Conservation (phyloP, 352 stramenopile species). For the Pythium chondricola region DNA sequence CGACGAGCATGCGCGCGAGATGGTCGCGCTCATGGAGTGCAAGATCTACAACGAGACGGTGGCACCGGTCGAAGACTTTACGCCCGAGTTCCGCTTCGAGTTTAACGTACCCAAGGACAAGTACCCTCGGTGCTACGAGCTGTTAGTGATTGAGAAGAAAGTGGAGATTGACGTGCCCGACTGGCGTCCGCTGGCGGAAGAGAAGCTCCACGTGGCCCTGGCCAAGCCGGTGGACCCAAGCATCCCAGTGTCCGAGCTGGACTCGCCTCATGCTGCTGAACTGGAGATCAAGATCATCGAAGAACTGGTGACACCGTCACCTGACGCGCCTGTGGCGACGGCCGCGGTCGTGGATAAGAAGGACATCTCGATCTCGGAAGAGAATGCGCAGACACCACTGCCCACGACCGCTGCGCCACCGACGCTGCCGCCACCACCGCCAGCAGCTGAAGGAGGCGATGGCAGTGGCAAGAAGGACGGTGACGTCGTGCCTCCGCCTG, state of each 20-base stretch:
- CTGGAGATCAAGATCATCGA: conserved; percentile 2
- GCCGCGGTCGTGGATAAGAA: not conserved
- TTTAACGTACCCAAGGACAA: conserved; percentile 3
- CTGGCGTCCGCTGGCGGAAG: conserved; percentile 7
- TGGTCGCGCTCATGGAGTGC: conserved; percentile 10
- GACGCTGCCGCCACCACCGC: not conserved
- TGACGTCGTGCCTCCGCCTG: too few relatives aligned
- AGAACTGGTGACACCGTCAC: not conserved
- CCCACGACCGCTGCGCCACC: conserved; percentile 4
- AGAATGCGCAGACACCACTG: conserved; percentile 5
- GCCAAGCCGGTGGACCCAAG: conserved; percentile 5
- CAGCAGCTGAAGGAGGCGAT: not conserved
- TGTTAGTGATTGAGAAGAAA: conserved; percentile 7
- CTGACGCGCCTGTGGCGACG: conserved; percentile 2
- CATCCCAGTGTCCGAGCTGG: not conserved
- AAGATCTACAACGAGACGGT: conserved; percentile 11
- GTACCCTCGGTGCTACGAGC: conserved; percentile 9
- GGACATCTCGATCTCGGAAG: conserved; percentile 1
- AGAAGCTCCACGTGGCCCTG: conserved; percentile 4
- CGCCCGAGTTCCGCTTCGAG: conserved; percentile 7
- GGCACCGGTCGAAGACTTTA: conserved; percentile 5
- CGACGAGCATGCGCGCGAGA: conserved; percentile 2
- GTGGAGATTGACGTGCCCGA: conserved; percentile 4
- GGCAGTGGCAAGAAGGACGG: not conserved
- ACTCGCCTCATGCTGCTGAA: not conserved